Base-by-base conservation (phyloP, 2,329 filamentous ascomycete genomes). In the Pestalotiopsis sp. region DNA sequence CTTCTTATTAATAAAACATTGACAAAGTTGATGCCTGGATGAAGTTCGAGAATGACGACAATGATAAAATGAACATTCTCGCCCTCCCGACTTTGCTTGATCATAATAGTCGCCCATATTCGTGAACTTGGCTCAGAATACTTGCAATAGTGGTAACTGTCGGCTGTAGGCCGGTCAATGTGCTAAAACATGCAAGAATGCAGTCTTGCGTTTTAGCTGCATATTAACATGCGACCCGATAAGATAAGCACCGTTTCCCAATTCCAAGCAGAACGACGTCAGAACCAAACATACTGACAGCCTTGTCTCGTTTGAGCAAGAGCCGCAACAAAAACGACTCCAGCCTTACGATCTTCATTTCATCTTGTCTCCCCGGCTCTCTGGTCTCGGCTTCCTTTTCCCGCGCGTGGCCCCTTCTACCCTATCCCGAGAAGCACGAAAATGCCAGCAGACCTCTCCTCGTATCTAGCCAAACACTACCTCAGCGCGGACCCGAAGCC, bases 391-490 rank as follows among this genome's bases (percentile, higher is more conserved):
- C 11, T n/a, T n/a, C 20, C 17, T 20, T 17, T 17, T 52, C 14
- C 9, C 17, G n/a, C 45, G 20, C 11, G 17, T 17, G 17, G 9
- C 6, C 17, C n/a, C 45, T 9, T n/a, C 17, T 52, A 9, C 17
- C 20, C 14, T 13, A 14, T 2, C 41, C 41, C 12, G 13, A 45
- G 14, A 25, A 59, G 3, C 31, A 38, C 31, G 25, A 70, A 68
- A n/a, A 89, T 89, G 87, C 81, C 87, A 58, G 83, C 84, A 70
- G 86, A 89, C 73, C 87, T 98, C 72, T 91, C 94, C 69, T 90
- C 91, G 77, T 99, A 98, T 77, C 89, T 99, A 45, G 95, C 95
- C 49, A 92, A 93, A 71, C 96, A 94, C 80, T 99, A 99, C 79
- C 90, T 99, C 64, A 83, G 86, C 67, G 83, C 87, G 56, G 86